Evolutionary conservation across 805 yeast genomes (phyloP).

Genomic region (Pichia manshurica): DNA sequence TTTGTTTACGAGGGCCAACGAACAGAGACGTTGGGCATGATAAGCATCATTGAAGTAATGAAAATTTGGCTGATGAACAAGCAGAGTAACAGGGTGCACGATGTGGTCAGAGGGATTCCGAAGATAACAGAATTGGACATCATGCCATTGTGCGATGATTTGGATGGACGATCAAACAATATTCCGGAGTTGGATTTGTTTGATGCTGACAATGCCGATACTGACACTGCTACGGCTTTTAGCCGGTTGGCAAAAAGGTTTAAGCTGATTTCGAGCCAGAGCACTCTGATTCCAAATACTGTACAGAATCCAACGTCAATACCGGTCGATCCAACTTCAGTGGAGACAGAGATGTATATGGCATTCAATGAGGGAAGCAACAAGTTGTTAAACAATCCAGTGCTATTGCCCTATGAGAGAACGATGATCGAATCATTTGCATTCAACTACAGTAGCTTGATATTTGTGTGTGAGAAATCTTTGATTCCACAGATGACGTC

Average conservation of each 20-base stretch:
- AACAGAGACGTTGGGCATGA: conserved; percentile 31
- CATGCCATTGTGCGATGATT: not conserved
- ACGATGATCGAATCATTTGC: conserved; percentile 41
- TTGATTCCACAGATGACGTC: conserved; percentile 32
- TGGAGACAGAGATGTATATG: not conserved
- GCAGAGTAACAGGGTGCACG: not conserved
- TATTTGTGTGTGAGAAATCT: conserved; percentile 30
- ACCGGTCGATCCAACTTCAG: conserved; percentile 2
- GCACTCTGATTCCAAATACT: too few relatives aligned
- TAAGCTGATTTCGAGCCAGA: not conserved
- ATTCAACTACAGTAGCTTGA: conserved; percentile 36
- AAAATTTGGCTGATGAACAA: conserved; percentile 23
- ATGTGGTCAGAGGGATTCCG: not conserved
- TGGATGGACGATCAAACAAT: not conserved
- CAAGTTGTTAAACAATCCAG: too few relatives aligned
- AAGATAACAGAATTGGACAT: not conserved
- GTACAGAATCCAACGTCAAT: not conserved
- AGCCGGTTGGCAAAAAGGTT: not conserved
- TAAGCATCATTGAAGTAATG: conserved; percentile 33
- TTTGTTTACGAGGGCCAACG: conserved; percentile 26
- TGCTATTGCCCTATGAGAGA: conserved; percentile 24
- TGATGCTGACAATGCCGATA: not conserved
- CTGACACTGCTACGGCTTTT: not conserved
- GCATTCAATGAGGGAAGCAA: not conserved
- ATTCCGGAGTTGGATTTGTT: not conserved